These are phyloP conservation scores for Starmerella kuoi DNA, from an alignment of 805 yeast species.

Conservation along the genomic window DNA sequence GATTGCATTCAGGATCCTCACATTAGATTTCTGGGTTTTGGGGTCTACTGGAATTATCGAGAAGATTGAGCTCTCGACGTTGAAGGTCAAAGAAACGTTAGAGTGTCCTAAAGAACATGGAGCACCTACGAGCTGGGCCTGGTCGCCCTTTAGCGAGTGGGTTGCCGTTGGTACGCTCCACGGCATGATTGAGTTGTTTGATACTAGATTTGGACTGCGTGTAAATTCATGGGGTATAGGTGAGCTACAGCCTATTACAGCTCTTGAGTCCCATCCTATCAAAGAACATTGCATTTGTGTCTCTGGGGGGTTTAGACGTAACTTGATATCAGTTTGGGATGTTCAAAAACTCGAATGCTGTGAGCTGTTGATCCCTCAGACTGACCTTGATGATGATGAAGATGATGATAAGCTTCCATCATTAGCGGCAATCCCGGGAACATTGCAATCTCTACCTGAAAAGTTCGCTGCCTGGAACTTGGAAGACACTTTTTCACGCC, in stretches of 20 bases:
- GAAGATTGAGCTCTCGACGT: constrained; percentile 45
- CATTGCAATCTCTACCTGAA: constrained; percentile 12
- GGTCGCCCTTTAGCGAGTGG: constrained; percentile 49
- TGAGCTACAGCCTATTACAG: constrained; percentile 38
- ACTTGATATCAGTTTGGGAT: constrained; percentile 65
- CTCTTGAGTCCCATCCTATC: constrained; percentile 37
- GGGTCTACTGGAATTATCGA: constrained; percentile 23
- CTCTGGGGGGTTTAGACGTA: constrained; percentile 52
- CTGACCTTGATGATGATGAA: constrained; percentile 10
- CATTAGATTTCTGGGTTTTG: constrained; percentile 14
- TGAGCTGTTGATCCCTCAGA: constrained; percentile 26
- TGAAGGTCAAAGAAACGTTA: constrained; percentile 35
- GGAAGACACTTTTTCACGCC: constrained; percentile 9
- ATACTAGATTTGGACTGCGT: constrained; percentile 50
- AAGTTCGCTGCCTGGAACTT: constrained; percentile 22
- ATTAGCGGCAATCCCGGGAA: constrained; percentile 20
- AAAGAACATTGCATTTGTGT: constrained; percentile 40
- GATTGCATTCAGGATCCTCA: constrained; percentile 30
- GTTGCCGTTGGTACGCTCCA: constrained; percentile 58
- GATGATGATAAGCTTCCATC: constrained; percentile 19
- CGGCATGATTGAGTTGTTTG: constrained; percentile 75
- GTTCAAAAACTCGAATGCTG: constrained; percentile 50
- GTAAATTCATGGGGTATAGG: constrained; percentile 53
- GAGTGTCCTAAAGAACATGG: constrained; percentile 58
- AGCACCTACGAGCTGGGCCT: constrained; percentile 43